Evolutionary conservation across 2,329 filamentous ascomycete species (phyloP).

Genomic region (Pestalotiopsis sp.): DNA sequence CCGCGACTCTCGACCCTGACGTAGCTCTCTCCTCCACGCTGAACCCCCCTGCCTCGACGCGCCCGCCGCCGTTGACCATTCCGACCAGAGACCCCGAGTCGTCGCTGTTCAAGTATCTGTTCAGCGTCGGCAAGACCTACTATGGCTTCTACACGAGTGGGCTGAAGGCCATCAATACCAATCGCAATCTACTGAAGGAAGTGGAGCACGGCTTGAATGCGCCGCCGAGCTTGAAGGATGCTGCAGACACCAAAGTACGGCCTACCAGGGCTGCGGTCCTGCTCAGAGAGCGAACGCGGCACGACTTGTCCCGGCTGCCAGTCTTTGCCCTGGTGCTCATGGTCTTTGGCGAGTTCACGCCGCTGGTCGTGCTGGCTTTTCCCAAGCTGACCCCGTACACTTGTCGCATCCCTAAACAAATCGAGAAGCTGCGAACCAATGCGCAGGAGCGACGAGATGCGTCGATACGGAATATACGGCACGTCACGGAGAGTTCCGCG

Average conservation of each 20-base stretch:
- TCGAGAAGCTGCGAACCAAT: slow-evolving; percentile 55
- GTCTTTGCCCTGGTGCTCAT: slow-evolving; percentile 76
- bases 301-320: slow-evolving; percentile 78
- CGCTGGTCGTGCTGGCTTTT: slow-evolving; percentile 73
- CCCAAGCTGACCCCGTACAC: slow-evolving; percentile 74
- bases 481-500: slow-evolving; percentile 16
- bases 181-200: slow-evolving; percentile 55
- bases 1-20: slow-evolving; percentile 1
- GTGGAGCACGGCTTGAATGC: slow-evolving; percentile 35
- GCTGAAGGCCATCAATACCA: slow-evolving; percentile 72
- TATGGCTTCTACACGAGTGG: slow-evolving; percentile 86
- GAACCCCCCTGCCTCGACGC: slow-evolving; percentile 74
- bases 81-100: slow-evolving; percentile 54
- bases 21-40: slow-evolving; percentile 38
- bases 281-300: slow-evolving; percentile 65
- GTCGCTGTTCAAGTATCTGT: slow-evolving; percentile 54
- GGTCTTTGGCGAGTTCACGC: slow-evolving; percentile 84
- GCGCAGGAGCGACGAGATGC: slow-evolving; percentile 52
- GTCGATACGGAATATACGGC: slow-evolving; percentile 47
- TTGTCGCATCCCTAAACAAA: slow-evolving; percentile 80
- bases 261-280: slow-evolving; percentile 71
- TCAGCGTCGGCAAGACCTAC: slow-evolving; percentile 73
- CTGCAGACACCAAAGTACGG: slow-evolving; percentile 46
- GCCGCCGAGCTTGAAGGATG: slow-evolving; percentile 17
- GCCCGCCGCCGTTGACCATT: slow-evolving; percentile 68